These are phyloP conservation scores for Gossypium raimondii DNA, from an alignment of 345 rosid species.

Conservation along the genomic window DNA sequence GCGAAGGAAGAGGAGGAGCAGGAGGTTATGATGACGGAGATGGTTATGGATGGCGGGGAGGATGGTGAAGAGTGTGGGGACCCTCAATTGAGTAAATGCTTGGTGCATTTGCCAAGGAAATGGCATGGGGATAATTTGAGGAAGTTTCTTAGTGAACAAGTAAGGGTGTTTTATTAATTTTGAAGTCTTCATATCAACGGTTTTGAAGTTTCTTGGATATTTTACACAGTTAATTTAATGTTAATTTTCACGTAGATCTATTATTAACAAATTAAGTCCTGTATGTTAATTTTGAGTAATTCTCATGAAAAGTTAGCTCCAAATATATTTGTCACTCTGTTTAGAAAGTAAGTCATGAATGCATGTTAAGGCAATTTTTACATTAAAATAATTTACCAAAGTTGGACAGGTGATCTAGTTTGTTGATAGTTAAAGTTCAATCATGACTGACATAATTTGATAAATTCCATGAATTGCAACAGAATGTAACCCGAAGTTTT, in stretches of 20 bases:
- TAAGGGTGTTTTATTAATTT: constrained; percentile 20
- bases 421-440: background rate
- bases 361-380: no score
- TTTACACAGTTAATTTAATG: no score
- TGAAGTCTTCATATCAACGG: background rate
- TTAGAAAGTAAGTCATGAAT: background rate
- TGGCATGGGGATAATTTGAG: constrained; percentile 61
- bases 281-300: background rate
- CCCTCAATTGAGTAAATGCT: constrained; percentile 58
- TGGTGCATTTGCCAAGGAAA: constrained; percentile 67
- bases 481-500: background rate
- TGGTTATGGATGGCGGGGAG: constrained; percentile 38
- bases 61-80: constrained; percentile 38
- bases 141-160: constrained; percentile 63
- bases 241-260: background rate
- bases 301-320: background rate
- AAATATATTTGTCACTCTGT: background rate
- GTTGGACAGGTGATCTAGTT: background rate
- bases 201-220: background rate
- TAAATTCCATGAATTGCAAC: background rate
- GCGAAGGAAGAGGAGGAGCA: constrained; percentile 30
- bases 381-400: background rate
- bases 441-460: background rate
- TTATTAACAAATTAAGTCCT: background rate
- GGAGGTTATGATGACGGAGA: constrained; percentile 57